Base-by-base conservation (phyloP, 2,329 filamentous ascomycete genomes). In the Ambrosiella xylebori region DNA sequence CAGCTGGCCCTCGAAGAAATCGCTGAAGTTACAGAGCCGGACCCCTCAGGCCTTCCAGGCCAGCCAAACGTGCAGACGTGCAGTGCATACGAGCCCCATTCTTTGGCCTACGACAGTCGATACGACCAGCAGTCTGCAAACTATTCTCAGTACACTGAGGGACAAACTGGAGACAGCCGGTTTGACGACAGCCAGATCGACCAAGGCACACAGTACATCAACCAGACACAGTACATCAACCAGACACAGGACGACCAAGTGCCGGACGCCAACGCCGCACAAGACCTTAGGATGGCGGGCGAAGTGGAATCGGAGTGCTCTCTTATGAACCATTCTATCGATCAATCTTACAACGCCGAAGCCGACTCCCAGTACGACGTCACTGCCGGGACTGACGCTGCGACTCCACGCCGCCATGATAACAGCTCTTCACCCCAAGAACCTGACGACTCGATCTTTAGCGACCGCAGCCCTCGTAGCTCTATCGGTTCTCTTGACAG, bases 361-460 rank as follows among this genome's bases (percentile, higher is more conserved):
- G 47, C 44, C 13, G 49, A 57, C 38, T 60, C 50, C n/a, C 55
- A 44, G 44, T 60, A 57, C 41, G 59, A 60, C 9, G 37, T 50
- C 41, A 60, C 59, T n/a, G 59, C 54, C 12, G 52, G 40, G 4
- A 37, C 40, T 13, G 19, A 57, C 44, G 12, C 37, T 17, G 35
- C 35, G 2, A 57, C 59, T 11, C 55, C 59, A 11, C 55, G 51
- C 36, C 55, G 40, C 8, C 44, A 51, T 4, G 56, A 61, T 7
- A 52, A 58, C 37, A 56, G 56, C 52, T 74, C 69, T 64, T 76
- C 74, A 65, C 78, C 75, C 0, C 76, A 75, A 57, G 71, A 77
- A 60, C 75, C 74, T 37, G 69, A 70, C 49, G 76, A 79, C 63
- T 77, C 80, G 55, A 74, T 81, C 15, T 81, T 82, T 64, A 81